These are phyloP conservation scores for Phytophthora boehmeriae DNA, from an alignment of 352 stramenopile genomes.

Conservation along the genomic window DNA sequence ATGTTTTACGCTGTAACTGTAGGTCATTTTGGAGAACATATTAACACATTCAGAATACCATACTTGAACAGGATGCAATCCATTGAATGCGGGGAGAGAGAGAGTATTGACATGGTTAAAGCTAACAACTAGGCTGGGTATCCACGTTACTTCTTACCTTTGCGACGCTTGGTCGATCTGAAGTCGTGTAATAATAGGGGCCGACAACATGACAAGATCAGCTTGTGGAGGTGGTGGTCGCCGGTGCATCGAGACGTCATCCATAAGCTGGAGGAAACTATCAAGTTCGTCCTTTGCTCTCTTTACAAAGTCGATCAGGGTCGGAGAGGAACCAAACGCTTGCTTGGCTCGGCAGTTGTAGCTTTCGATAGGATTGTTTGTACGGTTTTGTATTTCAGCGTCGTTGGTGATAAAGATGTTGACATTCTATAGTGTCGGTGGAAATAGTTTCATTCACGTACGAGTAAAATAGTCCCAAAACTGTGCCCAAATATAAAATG, in stretches of 20 bases:
- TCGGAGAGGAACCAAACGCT: neutral
- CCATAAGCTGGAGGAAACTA: neutral
- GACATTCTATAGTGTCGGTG: conserved; percentile 3
- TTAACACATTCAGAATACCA: no score
- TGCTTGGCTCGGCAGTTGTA: conserved; percentile 8
- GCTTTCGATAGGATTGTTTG: conserved; percentile 14
- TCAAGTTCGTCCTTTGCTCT: neutral
- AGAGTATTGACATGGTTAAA: no score
- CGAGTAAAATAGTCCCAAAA: conserved; percentile 7
- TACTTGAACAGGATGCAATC: no score
- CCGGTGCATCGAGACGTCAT: conserved; percentile 8
- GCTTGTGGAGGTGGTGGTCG: no score
- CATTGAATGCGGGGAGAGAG: no score
- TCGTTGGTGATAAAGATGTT: conserved; percentile 2
- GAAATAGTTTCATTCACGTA: conserved; percentile 12
- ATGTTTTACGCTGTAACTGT: no score
- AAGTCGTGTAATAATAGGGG: no score
- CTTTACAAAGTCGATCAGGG: conserved; percentile 1
- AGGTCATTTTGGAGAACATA: no score
- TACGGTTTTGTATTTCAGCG: conserved; percentile 9
- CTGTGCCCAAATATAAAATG: neutral
- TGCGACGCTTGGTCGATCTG: no score
- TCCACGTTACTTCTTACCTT: no score
- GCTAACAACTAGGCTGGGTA: no score
- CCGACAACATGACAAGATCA: no score